Evolutionary conservation across 768 basidiomycete genomes (phyloP).

Genomic region (Collybia sordida): DNA sequence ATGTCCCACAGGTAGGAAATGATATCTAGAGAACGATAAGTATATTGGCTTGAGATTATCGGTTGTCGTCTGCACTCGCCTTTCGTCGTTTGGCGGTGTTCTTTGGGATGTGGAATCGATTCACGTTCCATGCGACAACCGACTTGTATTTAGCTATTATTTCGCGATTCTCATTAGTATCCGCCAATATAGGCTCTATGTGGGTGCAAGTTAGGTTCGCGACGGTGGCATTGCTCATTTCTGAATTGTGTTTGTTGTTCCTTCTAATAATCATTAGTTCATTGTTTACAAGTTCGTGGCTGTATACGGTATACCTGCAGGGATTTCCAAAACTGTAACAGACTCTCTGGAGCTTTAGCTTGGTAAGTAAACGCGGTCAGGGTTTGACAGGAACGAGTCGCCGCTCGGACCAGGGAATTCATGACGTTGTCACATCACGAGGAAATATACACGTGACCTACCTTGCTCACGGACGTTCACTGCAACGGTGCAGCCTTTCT

Average conservation of each 20-base stretch:
- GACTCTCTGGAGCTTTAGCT: too few relatives aligned
- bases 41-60: background rate
- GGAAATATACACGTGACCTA: too few relatives aligned
- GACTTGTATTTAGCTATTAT: constrained; percentile 46
- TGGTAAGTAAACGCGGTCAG: too few relatives aligned
- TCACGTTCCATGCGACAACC: constrained; percentile 55
- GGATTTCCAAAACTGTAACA: too few relatives aligned
- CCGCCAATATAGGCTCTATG: constrained; percentile 34
- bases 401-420: background rate
- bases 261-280: too few relatives aligned
- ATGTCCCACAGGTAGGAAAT: constrained; percentile 64
- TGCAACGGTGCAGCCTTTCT: too few relatives aligned
- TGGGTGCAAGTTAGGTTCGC: constrained; percentile 35
- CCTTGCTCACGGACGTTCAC: too few relatives aligned
- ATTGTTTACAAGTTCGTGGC: too few relatives aligned
- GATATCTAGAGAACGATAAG: constrained; percentile 37
- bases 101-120: constrained; percentile 42
- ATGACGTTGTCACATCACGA: too few relatives aligned
- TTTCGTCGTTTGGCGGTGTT: constrained; percentile 63
- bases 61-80: constrained; percentile 38
- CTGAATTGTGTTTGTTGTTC: background rate
- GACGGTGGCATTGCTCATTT: constrained; percentile 7
- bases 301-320: too few relatives aligned
- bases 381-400: background rate
- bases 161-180: constrained; percentile 19